phyloP scores from a whole-genome alignment of 2,329 filamentous ascomycete species.

The Parascedosporium putredinis region DNA sequence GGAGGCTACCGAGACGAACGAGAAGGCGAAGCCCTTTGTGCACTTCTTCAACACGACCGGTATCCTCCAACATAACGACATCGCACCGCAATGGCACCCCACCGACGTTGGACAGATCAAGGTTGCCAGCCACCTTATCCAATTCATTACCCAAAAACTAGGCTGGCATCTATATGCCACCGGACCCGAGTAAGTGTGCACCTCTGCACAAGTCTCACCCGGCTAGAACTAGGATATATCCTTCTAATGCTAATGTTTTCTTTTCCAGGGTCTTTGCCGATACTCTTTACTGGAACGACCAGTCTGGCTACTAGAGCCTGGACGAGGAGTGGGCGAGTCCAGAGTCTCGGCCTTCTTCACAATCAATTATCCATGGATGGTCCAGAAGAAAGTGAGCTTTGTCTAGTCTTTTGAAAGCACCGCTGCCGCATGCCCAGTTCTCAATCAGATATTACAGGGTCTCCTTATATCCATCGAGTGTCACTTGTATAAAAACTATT shows the following conservation, averaged over 20 bases:
- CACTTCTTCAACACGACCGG: constrained; percentile 53
- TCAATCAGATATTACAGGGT: too few species aligned
- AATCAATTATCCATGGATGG: too few species aligned
- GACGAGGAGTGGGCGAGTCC: too few species aligned
- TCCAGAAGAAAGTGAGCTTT: too few species aligned
- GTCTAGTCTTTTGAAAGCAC: too few species aligned
- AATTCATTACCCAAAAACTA: constrained; percentile 45
- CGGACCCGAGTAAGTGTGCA: constrained; percentile 38
- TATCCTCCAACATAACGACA: constrained; percentile 52
- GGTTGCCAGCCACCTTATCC: constrained; percentile 46
- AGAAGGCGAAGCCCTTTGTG: constrained; percentile 34
- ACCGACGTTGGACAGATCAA: constrained; percentile 53
- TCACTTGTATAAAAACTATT: too few species aligned
- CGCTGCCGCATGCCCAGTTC: too few species aligned
- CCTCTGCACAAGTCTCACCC: too few species aligned
- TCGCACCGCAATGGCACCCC: constrained; percentile 46
- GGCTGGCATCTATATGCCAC: constrained; percentile 45
- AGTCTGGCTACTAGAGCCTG: constrained; percentile 33
- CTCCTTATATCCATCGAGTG: too few species aligned
- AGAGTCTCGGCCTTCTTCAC: too few species aligned
- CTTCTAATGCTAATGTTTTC: background rate
- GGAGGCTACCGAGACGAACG: constrained; percentile 20
- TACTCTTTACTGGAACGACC: constrained; percentile 43
- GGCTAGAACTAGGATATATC: too few species aligned
- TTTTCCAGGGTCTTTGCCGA: constrained; percentile 16